Percentiles rank a stretch among this genome's conserved stretches.
phyloP scores from a whole-genome alignment of 169 alveolate genomes.

The Plasmodium vivax region DNA sequence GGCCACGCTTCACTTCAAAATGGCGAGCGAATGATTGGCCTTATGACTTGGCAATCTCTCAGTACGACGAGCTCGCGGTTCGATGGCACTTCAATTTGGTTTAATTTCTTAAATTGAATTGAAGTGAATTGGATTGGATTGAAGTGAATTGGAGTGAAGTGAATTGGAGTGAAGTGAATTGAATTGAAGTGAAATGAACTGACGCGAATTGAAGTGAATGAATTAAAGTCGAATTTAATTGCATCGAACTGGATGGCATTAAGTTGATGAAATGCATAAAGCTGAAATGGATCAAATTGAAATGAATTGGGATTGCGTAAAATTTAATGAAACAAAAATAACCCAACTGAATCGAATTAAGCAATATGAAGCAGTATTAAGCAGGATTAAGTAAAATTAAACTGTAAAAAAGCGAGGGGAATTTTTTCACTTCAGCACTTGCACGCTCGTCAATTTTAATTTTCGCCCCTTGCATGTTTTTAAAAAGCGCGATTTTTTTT shows the following conservation, averaged over 20 bases:
- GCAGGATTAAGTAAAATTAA: background rate
- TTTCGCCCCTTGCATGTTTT: constrained; percentile 31
- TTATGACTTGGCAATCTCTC: background rate
- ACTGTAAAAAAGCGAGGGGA: background rate
- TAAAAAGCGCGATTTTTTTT: background rate
- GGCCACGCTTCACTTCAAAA: background rate
- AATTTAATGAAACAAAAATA: background rate
- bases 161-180: background rate
- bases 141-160: background rate
- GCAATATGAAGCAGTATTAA: background rate
- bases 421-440: background rate
- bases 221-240: background rate
- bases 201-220: background rate
- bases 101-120: background rate
- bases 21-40: background rate
- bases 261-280: background rate
- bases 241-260: background rate
- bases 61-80: background rate
- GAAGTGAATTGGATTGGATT: background rate
- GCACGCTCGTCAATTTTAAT: background rate
- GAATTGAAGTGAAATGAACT: background rate
- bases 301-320: background rate
- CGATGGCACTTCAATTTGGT: background rate
- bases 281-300: background rate
- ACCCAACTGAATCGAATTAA: background rate